Evolutionary conservation across 345 rosid species (phyloP).

Genomic region (Cardamine resedifolia): DNA sequence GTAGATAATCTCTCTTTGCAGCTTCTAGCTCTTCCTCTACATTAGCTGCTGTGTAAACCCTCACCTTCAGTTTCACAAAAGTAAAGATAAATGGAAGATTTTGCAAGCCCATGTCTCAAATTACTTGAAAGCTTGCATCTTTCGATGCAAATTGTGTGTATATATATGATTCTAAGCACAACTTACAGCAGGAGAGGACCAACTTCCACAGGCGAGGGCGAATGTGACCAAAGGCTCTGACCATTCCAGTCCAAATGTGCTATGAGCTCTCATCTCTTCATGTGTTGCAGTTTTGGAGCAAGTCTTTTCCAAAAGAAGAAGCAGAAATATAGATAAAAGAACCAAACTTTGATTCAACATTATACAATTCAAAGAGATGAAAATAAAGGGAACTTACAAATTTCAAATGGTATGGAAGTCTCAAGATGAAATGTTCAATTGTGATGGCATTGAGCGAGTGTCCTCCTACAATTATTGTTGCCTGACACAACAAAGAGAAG

Average conservation of each 20-base stretch:
- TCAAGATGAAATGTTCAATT: conserved; percentile 87
- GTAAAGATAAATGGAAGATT: not conserved
- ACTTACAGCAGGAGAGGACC: conserved; percentile 96
- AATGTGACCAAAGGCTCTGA: conserved; percentile 89
- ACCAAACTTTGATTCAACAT: not conserved
- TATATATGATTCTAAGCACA: conserved; percentile 1
- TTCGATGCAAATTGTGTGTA: not conserved
- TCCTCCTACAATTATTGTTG: conserved; percentile 71
- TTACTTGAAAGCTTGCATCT: not conserved
- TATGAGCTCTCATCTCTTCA: conserved; percentile 66
- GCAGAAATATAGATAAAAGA: not conserved
- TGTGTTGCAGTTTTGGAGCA: conserved; percentile 68
- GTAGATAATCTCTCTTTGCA: conserved; percentile 80
- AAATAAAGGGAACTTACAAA: conserved; percentile 51
- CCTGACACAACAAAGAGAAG: conserved; percentile 51
- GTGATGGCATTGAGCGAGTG: conserved; percentile 73
- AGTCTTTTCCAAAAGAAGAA: conserved; percentile 44
- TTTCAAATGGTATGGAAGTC: conserved; percentile 89
- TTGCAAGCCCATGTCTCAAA: not conserved
- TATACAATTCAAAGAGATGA: not conserved
- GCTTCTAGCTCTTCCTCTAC: conserved; percentile 81
- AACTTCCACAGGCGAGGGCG: conserved; percentile 89
- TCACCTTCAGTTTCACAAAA: conserved; percentile 45
- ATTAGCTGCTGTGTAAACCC: conserved; percentile 68
- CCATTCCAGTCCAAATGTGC: conserved; percentile 74